Conservation (phyloP, 164 flowering plant genomes). For the Piper longum region DNA sequence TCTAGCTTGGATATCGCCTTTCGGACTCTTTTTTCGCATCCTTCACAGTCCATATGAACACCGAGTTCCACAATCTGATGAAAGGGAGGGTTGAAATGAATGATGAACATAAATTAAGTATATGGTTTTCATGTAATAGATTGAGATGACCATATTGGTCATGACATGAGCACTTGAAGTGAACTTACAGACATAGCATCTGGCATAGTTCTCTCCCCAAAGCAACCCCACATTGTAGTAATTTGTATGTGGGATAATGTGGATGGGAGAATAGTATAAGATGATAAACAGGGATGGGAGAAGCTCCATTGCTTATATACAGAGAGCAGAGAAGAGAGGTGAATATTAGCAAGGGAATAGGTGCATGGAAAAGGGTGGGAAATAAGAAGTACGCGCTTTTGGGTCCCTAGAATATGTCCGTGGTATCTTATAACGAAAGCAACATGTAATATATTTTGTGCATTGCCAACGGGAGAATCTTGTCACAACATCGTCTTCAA, state of each 20-base stretch:
- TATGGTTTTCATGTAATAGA: too few relatives aligned
- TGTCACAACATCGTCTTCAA: neutral
- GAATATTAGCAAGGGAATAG: too few relatives aligned
- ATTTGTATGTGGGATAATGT: neutral
- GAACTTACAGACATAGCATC: neutral
- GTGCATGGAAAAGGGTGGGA: neutral
- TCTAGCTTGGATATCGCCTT: conserved; percentile 53
- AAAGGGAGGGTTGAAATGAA: neutral
- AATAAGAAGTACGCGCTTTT: neutral
- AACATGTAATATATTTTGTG: neutral
- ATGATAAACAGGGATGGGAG: neutral
- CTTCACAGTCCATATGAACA: conserved; percentile 72
- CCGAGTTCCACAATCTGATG: conserved; percentile 54
- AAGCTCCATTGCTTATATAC: neutral
- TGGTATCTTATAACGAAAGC: neutral
- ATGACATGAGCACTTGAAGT: too few relatives aligned
- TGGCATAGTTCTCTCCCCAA: neutral
- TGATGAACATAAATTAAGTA: too few relatives aligned
- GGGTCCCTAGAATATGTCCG: neutral
- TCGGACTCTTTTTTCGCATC: conserved; percentile 54
- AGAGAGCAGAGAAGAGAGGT: neutral
- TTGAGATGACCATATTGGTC: neutral
- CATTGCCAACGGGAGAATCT: too few relatives aligned
- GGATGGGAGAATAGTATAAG: neutral
- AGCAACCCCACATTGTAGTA: neutral